Base-by-base conservation (phyloP, 2,329 filamentous ascomycete species). In the Arachnomyces sp. region DNA sequence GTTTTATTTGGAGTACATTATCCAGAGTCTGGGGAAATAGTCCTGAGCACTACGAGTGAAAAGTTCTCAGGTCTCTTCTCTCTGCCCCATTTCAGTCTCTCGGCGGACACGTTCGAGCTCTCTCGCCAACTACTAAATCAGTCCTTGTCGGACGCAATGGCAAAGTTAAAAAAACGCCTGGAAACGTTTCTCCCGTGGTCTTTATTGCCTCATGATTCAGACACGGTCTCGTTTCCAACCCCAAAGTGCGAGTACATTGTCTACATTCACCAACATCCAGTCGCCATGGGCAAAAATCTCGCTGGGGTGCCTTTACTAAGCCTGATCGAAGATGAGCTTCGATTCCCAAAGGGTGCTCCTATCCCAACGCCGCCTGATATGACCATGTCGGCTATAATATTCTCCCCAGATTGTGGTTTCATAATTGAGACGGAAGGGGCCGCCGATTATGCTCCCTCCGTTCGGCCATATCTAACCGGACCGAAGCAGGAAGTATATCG, bases 41-140 rank as follows among this genome's bases (percentile, higher is more conserved):
- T 96, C 28, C 68, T 96, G 57, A 86, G 84, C 2, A 95, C 90
- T 1, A 90, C 88, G 35, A 95, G 88, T 61, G 85, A 95, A 56
- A 95, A 94, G 67, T 92, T 92, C 55, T 79, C 83, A n/a, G 89
- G 92, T 32, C 82, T 96, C 41, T 94, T 94, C 59, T 84, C 82
- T 2, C 68, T 96, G 34, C 89, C 92, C 17, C 88, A 96, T 61
- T 74, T 98, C 38, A 72, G 84, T 1, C 74, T 86, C 12, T 75
- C 73, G 4, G 55, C 67, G 15, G 64, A 69, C 41, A 66, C 69
- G 2, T 82, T 77, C 51, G 61, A 54, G 72, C 75, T 45, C 72
- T 78, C 65, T 60, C 82, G 66, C 54, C 67, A 68, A 37, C 66
- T 94, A 12, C 69, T 96, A 28, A 85, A 90, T 52, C 71, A 75